phyloP scores from a whole-genome alignment of 2,329 filamentous ascomycete genomes.

The Tolypocladium guangdongense region DNA sequence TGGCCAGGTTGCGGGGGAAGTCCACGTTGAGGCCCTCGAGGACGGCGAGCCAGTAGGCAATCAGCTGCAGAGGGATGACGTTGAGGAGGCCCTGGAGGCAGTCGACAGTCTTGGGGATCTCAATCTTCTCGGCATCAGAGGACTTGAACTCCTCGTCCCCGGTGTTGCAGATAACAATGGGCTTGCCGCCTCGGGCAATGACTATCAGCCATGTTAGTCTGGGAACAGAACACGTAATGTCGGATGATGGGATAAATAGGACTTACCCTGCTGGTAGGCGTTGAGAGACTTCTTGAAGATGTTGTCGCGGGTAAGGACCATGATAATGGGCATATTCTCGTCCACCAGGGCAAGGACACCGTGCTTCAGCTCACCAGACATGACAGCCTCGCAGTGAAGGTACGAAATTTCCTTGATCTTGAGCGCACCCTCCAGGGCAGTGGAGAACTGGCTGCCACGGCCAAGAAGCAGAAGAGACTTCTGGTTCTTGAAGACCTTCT shows the following conservation, averaged over 20 bases:
- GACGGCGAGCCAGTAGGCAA: constrained; percentile 98
- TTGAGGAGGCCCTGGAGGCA: constrained; percentile 94
- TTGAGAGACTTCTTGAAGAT: constrained; percentile 99
- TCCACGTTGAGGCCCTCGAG: constrained; percentile 94
- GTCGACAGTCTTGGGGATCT: constrained; percentile 92
- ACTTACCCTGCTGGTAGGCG: constrained; percentile 88
- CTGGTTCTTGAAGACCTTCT: constrained; percentile 90
- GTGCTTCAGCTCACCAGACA: constrained; percentile 99
- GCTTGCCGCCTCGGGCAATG: constrained; percentile 88
- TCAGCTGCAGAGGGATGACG: constrained; percentile 93
- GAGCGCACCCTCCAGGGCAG: constrained; percentile 89
- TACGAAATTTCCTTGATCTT: constrained; percentile 99
- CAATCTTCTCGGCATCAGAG: constrained; percentile 89
- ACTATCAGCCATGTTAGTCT: constrained; percentile 39
- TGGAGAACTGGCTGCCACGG: constrained; percentile 92
- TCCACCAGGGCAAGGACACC: constrained; percentile 95
- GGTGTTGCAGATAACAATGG: constrained; percentile 97
- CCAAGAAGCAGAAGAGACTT: constrained; percentile 91
- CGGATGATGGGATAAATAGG: neutral
- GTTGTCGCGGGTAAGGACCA: constrained; percentile 94
- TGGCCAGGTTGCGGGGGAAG: constrained; percentile 96
- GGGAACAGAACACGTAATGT: neutral
- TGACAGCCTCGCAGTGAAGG: constrained; percentile 98
- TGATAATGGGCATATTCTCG: constrained; percentile 97
- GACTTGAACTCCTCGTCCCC: constrained; percentile 79